Percentiles rank a stretch among this genome's conserved stretches.
Evolutionary conservation across 2,329 filamentous ascomycete species (phyloP).

Genomic region (Aurifilum marmelostoma): DNA sequence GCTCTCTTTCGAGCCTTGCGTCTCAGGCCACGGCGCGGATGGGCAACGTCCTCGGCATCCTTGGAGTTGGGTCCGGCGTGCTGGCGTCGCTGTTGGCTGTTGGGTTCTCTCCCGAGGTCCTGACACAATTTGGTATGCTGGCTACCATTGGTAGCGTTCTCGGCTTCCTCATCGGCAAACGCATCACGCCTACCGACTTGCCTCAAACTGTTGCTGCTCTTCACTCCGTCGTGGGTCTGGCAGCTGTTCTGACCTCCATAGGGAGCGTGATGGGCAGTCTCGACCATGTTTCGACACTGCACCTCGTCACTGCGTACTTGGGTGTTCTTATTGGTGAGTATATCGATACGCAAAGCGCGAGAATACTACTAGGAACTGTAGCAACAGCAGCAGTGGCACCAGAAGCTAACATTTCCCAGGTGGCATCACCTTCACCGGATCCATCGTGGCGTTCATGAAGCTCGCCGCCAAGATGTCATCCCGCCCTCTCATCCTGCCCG

Average conservation of each 20-base stretch:
- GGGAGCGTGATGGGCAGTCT: conserved; percentile 81
- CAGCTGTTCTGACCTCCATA: conserved; percentile 85
- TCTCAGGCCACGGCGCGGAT: conserved; percentile 82
- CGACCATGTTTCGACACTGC: conserved; percentile 71
- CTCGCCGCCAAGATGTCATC: conserved; percentile 83
- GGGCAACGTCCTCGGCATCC: conserved; percentile 83
- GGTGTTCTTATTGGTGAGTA: conserved; percentile 75
- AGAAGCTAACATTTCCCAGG: conserved; percentile 39
- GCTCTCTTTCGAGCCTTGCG: conserved; percentile 78
- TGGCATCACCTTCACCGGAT: conserved; percentile 89
- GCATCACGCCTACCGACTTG: conserved; percentile 85
- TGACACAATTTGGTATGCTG: conserved; percentile 78
- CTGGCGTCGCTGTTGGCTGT: conserved; percentile 80
- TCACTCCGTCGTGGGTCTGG: conserved; percentile 87
- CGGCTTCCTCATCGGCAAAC: conserved; percentile 76
- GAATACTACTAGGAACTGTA: too few species aligned
- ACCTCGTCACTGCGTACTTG: conserved; percentile 83
- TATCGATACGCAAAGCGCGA: too few species aligned
- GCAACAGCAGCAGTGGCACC: too few species aligned
- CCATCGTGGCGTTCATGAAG: conserved; percentile 87
- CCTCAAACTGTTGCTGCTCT: conserved; percentile 88
- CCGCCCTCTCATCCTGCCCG: conserved; percentile 71
- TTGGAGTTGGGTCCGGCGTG: conserved; percentile 83
- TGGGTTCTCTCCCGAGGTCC: conserved; percentile 76
- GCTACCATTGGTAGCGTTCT: conserved; percentile 71